These are phyloP conservation scores for Litchi chinensis DNA, from an alignment of 345 rosid genomes.

Conservation along the genomic window DNA sequence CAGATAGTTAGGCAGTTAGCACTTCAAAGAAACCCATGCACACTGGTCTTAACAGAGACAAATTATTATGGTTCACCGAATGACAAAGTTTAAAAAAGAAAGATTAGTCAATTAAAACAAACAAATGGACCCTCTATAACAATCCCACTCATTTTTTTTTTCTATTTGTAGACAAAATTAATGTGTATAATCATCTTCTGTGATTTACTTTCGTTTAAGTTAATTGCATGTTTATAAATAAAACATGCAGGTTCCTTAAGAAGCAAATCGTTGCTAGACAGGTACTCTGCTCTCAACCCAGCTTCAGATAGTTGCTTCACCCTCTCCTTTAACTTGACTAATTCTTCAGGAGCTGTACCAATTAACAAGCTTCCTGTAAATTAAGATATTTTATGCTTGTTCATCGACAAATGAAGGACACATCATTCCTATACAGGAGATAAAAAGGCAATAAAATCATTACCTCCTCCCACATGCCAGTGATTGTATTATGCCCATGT, in stretches of 20 bases:
- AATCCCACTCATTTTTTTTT: neutral
- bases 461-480: neutral
- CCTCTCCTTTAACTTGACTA: slow-evolving; percentile 49
- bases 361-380: slow-evolving; percentile 74
- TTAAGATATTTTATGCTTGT: slow-evolving; percentile 6
- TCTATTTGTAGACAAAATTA: too few relatives aligned
- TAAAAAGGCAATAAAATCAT: neutral
- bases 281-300: slow-evolving; percentile 65
- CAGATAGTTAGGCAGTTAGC: too few relatives aligned
- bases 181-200: too few relatives aligned
- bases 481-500: neutral
- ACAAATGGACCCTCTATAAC: neutral
- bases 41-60: neutral
- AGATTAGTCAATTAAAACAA: too few relatives aligned
- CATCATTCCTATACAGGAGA: neutral
- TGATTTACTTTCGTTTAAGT: too few relatives aligned
- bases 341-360: slow-evolving; percentile 62
- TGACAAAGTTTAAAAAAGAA: too few relatives aligned
- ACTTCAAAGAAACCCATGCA: neutral
- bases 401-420: neutral
- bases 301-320: slow-evolving; percentile 69
- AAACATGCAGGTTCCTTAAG: slow-evolving; percentile 52
- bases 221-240: too few relatives aligned
- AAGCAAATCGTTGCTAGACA: slow-evolving; percentile 58
- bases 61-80: neutral